Percentiles rank a stretch among this genome's conserved stretches.
These are phyloP conservation scores for Dryas drummondii DNA, from an alignment of 306 rosid genomes.

Conservation along the genomic window DNA sequence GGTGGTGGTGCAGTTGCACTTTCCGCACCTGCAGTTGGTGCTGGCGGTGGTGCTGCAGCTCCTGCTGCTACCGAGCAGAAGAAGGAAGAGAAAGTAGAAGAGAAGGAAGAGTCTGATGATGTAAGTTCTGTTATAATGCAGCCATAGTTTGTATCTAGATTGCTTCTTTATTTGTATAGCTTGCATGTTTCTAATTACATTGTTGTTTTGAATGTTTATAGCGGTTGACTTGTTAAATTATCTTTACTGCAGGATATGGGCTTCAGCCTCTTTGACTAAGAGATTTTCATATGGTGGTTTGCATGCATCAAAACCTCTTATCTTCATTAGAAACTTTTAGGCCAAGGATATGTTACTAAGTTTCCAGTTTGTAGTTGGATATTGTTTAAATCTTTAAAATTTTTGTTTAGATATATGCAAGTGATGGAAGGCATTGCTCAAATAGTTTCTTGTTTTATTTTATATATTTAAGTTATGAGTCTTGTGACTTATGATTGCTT, in stretches of 20 bases:
- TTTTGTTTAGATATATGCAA: too few species aligned
- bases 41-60: conserved; percentile 32
- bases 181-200: not conserved
- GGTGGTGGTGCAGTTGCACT: conserved; percentile 62
- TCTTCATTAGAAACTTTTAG: not conserved
- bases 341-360: not conserved
- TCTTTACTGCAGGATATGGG: conserved; percentile 64
- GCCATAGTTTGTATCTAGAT: conserved; percentile 16
- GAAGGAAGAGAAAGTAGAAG: conserved; percentile 77
- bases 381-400: too few species aligned
- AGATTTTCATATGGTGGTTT: not conserved
- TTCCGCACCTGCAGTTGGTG: conserved; percentile 33
- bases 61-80: conserved; percentile 61
- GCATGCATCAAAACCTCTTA: not conserved
- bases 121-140: conserved; percentile 32
- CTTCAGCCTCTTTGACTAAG: conserved; percentile 64
- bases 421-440: too few species aligned
- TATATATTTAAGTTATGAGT: too few species aligned
- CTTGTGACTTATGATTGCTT: too few species aligned
- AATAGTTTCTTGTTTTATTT: too few species aligned
- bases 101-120: conserved; percentile 74
- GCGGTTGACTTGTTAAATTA: too few species aligned
- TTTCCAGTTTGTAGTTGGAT: not conserved
- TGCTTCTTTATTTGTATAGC: not conserved
- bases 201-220: not conserved